Evolutionary conservation across 495 filamentous ascomycete species (phyloP).

Genomic region (Penicillium lagena): DNA sequence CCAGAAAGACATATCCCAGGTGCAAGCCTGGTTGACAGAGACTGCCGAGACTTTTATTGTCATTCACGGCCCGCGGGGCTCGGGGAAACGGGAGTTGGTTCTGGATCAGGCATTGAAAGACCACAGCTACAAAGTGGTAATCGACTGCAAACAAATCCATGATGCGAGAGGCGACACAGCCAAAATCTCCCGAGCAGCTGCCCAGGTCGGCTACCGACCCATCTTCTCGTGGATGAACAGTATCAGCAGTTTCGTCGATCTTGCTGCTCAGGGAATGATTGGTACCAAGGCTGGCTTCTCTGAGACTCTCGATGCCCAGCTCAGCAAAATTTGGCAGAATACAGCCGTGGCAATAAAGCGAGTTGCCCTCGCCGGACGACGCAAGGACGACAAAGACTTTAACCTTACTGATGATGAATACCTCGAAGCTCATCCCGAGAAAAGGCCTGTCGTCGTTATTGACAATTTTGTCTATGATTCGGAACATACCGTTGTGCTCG

Average conservation of each 20-base stretch:
- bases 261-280: constrained; percentile 89
- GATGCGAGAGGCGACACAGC: constrained; percentile 88
- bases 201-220: constrained; percentile 83
- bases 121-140: constrained; percentile 71
- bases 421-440: constrained; percentile 84
- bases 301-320: constrained; percentile 85
- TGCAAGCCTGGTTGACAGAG: constrained; percentile 82
- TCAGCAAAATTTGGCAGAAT: constrained; percentile 87
- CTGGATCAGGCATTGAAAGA: constrained; percentile 75
- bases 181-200: constrained; percentile 75
- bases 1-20: constrained; percentile 68
- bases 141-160: constrained; percentile 92
- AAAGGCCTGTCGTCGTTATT: constrained; percentile 77
- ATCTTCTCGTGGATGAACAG: constrained; percentile 97
- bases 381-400: constrained; percentile 68
- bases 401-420: constrained; percentile 77
- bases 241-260: constrained; percentile 82
- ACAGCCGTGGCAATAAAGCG: constrained; percentile 73
- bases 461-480: constrained; percentile 85
- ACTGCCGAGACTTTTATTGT: constrained; percentile 89
- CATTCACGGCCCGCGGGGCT: constrained; percentile 85
- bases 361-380: constrained; percentile 61
- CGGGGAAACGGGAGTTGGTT: constrained; percentile 83
- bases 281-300: constrained; percentile 93
- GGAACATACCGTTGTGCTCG: constrained; percentile 70